Percentiles rank a stretch among this genome's conserved stretches.
These are phyloP conservation scores for Diaporthe sp. DNA, from an alignment of 2,329 filamentous ascomycete species.

Conservation along the genomic window DNA sequence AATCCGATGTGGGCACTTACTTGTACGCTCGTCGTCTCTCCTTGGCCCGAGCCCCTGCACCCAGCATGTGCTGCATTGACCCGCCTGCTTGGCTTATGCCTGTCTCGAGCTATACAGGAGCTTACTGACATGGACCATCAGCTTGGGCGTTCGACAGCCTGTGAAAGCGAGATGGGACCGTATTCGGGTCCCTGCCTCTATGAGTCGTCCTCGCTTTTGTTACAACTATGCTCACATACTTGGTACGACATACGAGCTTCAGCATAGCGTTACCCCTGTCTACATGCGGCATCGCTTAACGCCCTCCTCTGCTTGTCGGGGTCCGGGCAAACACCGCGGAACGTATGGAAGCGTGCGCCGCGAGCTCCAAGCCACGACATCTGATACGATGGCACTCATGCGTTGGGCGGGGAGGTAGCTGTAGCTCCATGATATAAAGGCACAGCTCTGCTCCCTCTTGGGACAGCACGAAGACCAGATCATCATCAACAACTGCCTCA, in stretches of 20 bases:
- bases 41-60: conserved; percentile 16
- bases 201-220: conserved; percentile 6
- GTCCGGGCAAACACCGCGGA: conserved; percentile 19
- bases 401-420: conserved; percentile 14
- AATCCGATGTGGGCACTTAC: conserved; percentile 29
- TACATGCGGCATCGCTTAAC: conserved; percentile 27
- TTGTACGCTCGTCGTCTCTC: neutral
- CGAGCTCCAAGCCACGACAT: conserved; percentile 18
- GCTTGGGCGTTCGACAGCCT: conserved; percentile 3
- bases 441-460: conserved; percentile 18
- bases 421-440: conserved; percentile 13
- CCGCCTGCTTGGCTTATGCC: conserved; percentile 25
- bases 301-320: conserved; percentile 19
- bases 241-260: neutral
- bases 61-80: conserved; percentile 7
- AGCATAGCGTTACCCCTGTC: conserved; percentile 18
- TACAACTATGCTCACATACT: conserved; percentile 2
- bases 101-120: conserved; percentile 23
- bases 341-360: neutral
- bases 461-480: neutral
- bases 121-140: conserved; percentile 16
- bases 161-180: conserved; percentile 14
- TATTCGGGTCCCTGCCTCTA: neutral
- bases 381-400: conserved; percentile 25
- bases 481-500: conserved; percentile 5